Base-by-base conservation (phyloP, 2,329 filamentous ascomycete species). In the Pseudodiploospora longispora region DNA sequence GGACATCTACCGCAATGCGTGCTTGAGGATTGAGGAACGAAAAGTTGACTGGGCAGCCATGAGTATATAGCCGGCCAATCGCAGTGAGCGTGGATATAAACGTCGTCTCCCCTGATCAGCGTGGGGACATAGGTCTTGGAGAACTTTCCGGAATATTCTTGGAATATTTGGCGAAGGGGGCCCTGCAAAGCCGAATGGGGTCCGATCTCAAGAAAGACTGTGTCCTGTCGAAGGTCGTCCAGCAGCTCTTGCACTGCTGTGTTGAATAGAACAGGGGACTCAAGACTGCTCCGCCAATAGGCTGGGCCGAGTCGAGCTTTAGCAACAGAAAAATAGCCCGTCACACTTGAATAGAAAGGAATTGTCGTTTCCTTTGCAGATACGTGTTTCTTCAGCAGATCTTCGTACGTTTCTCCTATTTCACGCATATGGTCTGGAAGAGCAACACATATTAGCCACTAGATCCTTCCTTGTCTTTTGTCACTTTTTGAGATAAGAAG, bases 401-500 rank as follows among this genome's bases (percentile, higher is more conserved):
- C 36, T 27, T 41, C 41, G 29, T 47, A 47, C 6, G 10, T n/a
- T 4, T 34, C 35, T 30, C 46, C 41, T 7, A 44, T 41, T 29
- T 50, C 45, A 9, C 32, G 41, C 42, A 42, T 19, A 19, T 19
- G 19, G 19, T 19, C 47, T 31, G 40, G 50, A 37, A 44, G 62
- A 0, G 70, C 74, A 49, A 74, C 71, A 41, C 72, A 75, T 19
- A 19, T 19, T 19, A 19, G 19, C 19, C 19, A 19, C 19, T 19
- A 19, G 19, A 19, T 19, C 19, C 19, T 19, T 19, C 19, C 19
- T 19, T 19, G 19, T 19, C 19, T 19, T 19, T 19, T 19, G 19
- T 19, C 19, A 19, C 19, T 19, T 19, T 19, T 19, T 19, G 19
- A 19, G 19, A 19, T 19, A 19, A 19, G 19, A 19, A 19, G 19